Percentiles rank a stretch among this genome's conserved stretches.
These are phyloP conservation scores for Alternaria triticimaculans DNA, from an alignment of 2,329 filamentous ascomycete genomes.

Conservation along the genomic window DNA sequence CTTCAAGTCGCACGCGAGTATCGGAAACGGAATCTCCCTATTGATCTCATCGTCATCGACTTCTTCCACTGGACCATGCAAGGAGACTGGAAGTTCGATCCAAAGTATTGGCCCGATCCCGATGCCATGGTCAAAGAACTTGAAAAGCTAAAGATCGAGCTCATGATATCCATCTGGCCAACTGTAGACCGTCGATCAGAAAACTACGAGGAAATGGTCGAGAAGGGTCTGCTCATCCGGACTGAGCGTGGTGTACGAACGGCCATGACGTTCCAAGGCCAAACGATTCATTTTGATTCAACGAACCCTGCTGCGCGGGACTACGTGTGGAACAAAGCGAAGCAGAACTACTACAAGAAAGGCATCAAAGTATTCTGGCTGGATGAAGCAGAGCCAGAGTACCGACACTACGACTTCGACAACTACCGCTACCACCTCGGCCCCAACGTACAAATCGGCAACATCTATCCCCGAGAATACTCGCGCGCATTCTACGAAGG, in stretches of 20 bases:
- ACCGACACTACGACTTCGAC: slow-evolving; percentile 70
- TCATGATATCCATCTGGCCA: slow-evolving; percentile 75
- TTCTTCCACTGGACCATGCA: slow-evolving; percentile 73
- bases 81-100: slow-evolving; percentile 73
- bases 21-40: slow-evolving; percentile 60
- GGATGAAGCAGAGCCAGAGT: slow-evolving; percentile 73
- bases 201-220: slow-evolving; percentile 68
- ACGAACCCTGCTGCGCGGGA: slow-evolving; percentile 66
- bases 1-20: slow-evolving; percentile 67
- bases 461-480: slow-evolving; percentile 66
- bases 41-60: slow-evolving; percentile 71
- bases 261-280: slow-evolving; percentile 65
- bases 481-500: slow-evolving; percentile 67
- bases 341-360: slow-evolving; percentile 66
- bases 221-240: slow-evolving; percentile 66
- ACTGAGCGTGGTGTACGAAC: slow-evolving; percentile 65
- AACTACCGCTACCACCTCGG: slow-evolving; percentile 68
- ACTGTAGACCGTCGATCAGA: slow-evolving; percentile 66
- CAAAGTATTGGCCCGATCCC: slow-evolving; percentile 69
- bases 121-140: slow-evolving; percentile 70
- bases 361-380: slow-evolving; percentile 72
- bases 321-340: slow-evolving; percentile 66
- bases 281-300: slow-evolving; percentile 67
- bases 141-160: slow-evolving; percentile 63
- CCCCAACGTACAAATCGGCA: slow-evolving; percentile 61